Base-by-base conservation (phyloP, 768 basidiomycete species). In the Tulasnella calospora region DNA sequence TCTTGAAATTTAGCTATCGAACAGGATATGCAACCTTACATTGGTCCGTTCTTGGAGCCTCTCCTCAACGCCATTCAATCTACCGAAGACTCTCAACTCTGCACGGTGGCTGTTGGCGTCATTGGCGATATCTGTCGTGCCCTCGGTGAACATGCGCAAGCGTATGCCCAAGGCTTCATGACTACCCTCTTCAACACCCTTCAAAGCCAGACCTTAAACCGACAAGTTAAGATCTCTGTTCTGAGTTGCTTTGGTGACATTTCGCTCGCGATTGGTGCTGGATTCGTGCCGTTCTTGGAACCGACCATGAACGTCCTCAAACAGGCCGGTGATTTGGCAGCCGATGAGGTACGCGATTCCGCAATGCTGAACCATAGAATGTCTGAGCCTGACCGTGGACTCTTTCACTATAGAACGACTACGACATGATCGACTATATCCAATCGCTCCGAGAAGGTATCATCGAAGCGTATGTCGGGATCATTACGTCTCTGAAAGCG, bases 101-200 rank as follows among this genome's bases (percentile, higher is more conserved):
- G 95, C 86, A 96, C 92, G 9, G 95, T 98, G 76, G 95, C 96
- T 21, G 94, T 99, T 71, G 97, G 97, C 81, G 90, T 98, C 81
- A 94, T 98, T 77, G 95, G 96, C 10, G 98, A 99, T 82, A 91
- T 99, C 76, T 94, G 95, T n/a, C 93, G 97, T 76, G 96, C 96
- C 0, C 89, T 99, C 27, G 93, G 94, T 69, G 93, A 95, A 78
- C 89, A 91, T 82, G 92, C 92, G 78, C 89, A 89, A 1, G 91
- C 92, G 81, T 98, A 96, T 84, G 91, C 95, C 51, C 88, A 89
- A 79, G 87, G 91, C 3, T 96, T 99, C 87, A 98, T 99, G 94
- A 92, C 90, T 15, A 94, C 94, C 21, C 87, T 99, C 41, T 87
- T 98, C 30, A 94, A 96, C 84, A 95, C 97, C 82, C 87, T 99